Evolutionary conservation across 345 rosid species (phyloP).

Genomic region (Ceriops zippeliana): DNA sequence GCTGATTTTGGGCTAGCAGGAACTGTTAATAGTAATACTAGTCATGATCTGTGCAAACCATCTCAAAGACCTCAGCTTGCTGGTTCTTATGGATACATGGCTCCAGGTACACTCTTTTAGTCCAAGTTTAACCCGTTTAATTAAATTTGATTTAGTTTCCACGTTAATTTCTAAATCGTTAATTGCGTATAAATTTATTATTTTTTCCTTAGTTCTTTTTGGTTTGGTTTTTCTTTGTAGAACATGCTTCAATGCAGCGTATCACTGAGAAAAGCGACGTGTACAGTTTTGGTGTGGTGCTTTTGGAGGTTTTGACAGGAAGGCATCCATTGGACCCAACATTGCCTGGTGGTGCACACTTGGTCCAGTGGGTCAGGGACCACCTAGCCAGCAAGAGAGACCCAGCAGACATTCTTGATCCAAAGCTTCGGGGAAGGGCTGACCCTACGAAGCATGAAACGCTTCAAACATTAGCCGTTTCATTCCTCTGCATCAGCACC

Average conservation of each 20-base stretch:
- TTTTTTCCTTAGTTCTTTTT: background rate
- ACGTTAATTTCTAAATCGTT: background rate
- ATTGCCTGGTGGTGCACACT: slow-evolving; percentile 68
- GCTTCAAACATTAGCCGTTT: slow-evolving; percentile 86
- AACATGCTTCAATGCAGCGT: slow-evolving; percentile 73
- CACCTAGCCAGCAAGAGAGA: slow-evolving; percentile 60
- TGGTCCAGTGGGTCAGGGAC: slow-evolving; percentile 88
- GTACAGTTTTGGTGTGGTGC: slow-evolving; percentile 79
- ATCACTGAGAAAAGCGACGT: slow-evolving; percentile 90
- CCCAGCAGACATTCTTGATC: slow-evolving; percentile 66
- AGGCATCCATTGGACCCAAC: slow-evolving; percentile 92
- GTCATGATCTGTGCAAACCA: slow-evolving; percentile 37
- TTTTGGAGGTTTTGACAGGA: slow-evolving; percentile 81
- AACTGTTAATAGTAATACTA: slow-evolving; percentile 30
- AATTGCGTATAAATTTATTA: background rate
- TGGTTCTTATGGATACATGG: slow-evolving; percentile 98
- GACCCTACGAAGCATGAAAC: slow-evolving; percentile 86
- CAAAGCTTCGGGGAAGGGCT: slow-evolving; percentile 66
- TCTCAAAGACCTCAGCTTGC: slow-evolving; percentile 68
- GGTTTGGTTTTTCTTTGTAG: slow-evolving; percentile 30
- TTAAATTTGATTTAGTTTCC: background rate
- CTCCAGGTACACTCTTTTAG: slow-evolving; percentile 57
- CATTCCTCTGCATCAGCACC: slow-evolving; percentile 66
- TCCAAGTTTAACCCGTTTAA: background rate
- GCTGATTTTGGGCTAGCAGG: slow-evolving; percentile 92